phyloP scores from a whole-genome alignment of 768 basidiomycete genomes.

The Inosperma sp. region DNA sequence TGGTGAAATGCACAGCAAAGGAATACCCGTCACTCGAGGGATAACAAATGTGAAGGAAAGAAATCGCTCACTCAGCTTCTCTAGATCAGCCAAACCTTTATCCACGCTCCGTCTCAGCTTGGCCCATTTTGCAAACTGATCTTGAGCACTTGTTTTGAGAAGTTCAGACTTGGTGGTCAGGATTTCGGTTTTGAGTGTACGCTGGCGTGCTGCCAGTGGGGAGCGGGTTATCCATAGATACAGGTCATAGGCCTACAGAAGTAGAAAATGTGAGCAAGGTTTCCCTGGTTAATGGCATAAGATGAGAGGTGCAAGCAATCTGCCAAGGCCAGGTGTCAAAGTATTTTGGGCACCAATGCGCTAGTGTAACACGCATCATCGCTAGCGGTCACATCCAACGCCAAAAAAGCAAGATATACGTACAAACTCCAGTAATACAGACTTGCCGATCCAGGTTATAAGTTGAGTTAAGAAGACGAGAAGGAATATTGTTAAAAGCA shows the following conservation, averaged over 20 bases:
- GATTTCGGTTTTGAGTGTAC: conserved; percentile 73
- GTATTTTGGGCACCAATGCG: not conserved
- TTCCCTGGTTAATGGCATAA: no score
- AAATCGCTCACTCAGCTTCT: conserved; percentile 75
- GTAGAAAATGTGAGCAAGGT: not conserved
- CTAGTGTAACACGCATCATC: not conserved
- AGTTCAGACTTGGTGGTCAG: conserved; percentile 81
- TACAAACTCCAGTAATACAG: conserved; percentile 77
- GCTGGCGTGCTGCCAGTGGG: conserved; percentile 52
- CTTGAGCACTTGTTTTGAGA: conserved; percentile 86
- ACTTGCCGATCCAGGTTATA: conserved; percentile 84
- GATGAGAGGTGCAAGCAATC: not conserved
- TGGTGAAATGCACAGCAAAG: conserved; percentile 2
- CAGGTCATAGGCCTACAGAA: conserved; percentile 59
- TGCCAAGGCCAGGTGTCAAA: not conserved
- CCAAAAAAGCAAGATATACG: conserved; percentile 29
- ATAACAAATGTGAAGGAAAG: conserved; percentile 4
- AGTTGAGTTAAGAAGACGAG: conserved; percentile 81
- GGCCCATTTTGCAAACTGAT: conserved; percentile 99
- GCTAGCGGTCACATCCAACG: not conserved
- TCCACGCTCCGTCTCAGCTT: conserved; percentile 87
- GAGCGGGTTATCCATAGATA: conserved; percentile 66
- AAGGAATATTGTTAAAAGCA: conserved; percentile 76
- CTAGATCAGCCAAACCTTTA: conserved; percentile 86
- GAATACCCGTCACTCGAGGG: not conserved